Evolutionary conservation across 768 basidiomycete genomes (phyloP).

Genomic region (Crucibulum laeve): DNA sequence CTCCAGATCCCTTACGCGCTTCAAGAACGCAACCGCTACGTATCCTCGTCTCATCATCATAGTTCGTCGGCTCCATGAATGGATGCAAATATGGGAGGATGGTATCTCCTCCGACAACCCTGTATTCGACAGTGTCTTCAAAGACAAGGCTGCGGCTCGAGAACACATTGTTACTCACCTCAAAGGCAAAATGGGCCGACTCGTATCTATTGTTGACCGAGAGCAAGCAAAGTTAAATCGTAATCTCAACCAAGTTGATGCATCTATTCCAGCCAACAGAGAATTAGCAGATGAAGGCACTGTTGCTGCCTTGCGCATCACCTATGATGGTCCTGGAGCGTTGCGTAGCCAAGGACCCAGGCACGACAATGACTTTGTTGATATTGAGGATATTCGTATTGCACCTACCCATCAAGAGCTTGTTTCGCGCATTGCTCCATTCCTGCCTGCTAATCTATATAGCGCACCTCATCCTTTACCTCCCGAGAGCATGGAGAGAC

Average conservation of each 20-base stretch:
- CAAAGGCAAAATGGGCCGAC: constrained; percentile 23
- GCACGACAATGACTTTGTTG: constrained; percentile 63
- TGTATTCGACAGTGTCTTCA: constrained; percentile 42
- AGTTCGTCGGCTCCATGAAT: constrained; percentile 36
- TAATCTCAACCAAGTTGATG: not conserved
- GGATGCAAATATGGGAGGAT: constrained; percentile 44
- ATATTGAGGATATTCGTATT: constrained; percentile 57
- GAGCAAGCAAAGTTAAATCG: constrained; percentile 34
- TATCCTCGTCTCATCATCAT: constrained; percentile 39
- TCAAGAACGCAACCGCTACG: constrained; percentile 47
- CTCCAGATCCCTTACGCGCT: constrained; percentile 49
- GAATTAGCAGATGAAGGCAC: constrained; percentile 24
- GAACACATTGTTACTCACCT: constrained; percentile 33
- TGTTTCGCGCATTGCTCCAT: constrained; percentile 40
- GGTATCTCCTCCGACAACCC: constrained; percentile 33
- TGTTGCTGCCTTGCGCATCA: constrained; percentile 28
- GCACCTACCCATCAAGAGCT: constrained; percentile 71
- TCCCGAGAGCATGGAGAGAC: constrained; percentile 53
- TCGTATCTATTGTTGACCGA: constrained; percentile 45
- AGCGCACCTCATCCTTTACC: constrained; percentile 62
- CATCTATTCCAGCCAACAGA: not conserved
- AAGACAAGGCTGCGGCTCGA: constrained; percentile 20
- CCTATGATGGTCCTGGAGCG: constrained; percentile 54
- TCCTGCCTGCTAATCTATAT: constrained; percentile 56
- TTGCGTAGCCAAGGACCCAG: constrained; percentile 46